These are phyloP conservation scores for Kuraishia hungarica DNA, from an alignment of 805 yeast species.

Conservation along the genomic window DNA sequence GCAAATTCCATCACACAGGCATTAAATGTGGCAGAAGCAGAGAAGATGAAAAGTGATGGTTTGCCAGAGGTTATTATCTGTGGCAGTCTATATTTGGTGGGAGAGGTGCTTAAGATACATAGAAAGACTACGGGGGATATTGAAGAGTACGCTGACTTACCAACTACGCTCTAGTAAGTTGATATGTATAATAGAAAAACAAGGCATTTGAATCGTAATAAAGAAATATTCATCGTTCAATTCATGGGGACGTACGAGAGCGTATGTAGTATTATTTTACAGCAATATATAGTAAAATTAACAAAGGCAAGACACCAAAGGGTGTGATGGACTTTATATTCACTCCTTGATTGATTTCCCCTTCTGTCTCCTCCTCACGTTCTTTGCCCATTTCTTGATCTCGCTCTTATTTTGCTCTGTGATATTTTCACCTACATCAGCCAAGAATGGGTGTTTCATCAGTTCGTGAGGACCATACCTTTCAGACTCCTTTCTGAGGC, in stretches of 20 bases:
- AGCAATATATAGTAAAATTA: neutral
- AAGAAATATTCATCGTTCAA: neutral
- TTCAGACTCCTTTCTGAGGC: conserved; percentile 65
- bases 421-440: conserved; percentile 20
- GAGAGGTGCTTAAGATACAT: conserved; percentile 39
- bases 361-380: conserved; percentile 26
- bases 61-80: conserved; percentile 37
- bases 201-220: neutral
- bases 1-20: conserved; percentile 15
- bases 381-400: conserved; percentile 27
- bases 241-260: neutral
- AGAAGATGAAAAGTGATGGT: conserved; percentile 8
- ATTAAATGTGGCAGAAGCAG: neutral
- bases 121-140: neutral
- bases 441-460: conserved; percentile 28
- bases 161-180: neutral
- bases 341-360: conserved; percentile 18
- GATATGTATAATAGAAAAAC: neutral
- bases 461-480: conserved; percentile 73
- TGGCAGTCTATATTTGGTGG: conserved; percentile 64
- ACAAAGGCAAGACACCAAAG: neutral
- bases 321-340: neutral
- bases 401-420: conserved; percentile 18
- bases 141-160: neutral
- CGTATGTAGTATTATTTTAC: neutral